These are phyloP conservation scores for Magnusiomyces sp. DNA, from an alignment of 1,139 yeast genomes.

Conservation along the genomic window DNA sequence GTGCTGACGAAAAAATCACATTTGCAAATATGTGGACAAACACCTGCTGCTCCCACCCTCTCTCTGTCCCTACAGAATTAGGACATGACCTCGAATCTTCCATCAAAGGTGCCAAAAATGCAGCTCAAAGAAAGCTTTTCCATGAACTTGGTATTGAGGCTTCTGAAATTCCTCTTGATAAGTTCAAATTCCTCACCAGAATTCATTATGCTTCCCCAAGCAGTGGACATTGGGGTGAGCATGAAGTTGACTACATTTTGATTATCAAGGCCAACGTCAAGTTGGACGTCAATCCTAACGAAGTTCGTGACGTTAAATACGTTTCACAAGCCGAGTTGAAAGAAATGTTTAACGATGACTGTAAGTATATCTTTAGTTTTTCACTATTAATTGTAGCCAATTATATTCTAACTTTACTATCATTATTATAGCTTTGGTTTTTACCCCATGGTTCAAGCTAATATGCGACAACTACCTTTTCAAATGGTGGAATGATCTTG, in stretches of 20 bases:
- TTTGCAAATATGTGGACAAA: slow-evolving; percentile 97
- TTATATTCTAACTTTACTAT: too few relatives aligned
- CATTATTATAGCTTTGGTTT: slow-evolving; percentile 38
- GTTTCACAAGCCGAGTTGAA: slow-evolving; percentile 62
- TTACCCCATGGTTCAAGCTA: slow-evolving; percentile 97
- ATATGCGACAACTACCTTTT: slow-evolving; percentile 86
- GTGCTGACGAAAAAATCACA: slow-evolving; percentile 94
- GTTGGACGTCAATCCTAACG: slow-evolving; percentile 51
- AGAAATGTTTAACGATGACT: slow-evolving; percentile 60
- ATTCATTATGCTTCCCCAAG: slow-evolving; percentile 91
- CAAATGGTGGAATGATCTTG: slow-evolving; percentile 86
- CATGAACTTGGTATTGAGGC: slow-evolving; percentile 87
- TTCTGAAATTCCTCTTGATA: slow-evolving; percentile 48
- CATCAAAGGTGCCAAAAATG: slow-evolving; percentile 69
- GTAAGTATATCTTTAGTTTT: slow-evolving; percentile 7
- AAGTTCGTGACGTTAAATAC: slow-evolving; percentile 73
- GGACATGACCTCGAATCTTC: slow-evolving; percentile 55
- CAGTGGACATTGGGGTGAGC: slow-evolving; percentile 91
- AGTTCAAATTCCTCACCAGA: slow-evolving; percentile 79
- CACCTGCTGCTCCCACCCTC: slow-evolving; percentile 97
- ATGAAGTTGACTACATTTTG: slow-evolving; percentile 90
- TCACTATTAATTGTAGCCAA: neutral
- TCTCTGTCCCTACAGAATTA: slow-evolving; percentile 72
- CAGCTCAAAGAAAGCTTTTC: slow-evolving; percentile 84
- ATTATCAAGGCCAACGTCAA: slow-evolving; percentile 58